Evolutionary conservation across 257 asterid genomes (phyloP).

Genomic region (Solanum chilense): DNA sequence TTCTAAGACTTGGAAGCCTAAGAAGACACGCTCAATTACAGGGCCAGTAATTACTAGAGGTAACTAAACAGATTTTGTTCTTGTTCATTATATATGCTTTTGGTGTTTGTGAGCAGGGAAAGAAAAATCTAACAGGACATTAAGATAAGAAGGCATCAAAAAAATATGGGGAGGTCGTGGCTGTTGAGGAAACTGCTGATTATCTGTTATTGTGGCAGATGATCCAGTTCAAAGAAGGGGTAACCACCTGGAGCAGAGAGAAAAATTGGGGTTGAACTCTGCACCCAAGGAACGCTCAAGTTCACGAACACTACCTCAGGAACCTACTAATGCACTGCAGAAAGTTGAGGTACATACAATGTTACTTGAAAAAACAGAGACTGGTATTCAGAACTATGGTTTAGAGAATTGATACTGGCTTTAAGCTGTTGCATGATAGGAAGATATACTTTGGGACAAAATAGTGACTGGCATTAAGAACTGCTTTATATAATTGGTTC

Average conservation of each 20-base stretch:
- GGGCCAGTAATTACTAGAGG: slow-evolving; percentile 74
- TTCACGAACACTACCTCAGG: background rate
- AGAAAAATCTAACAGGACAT: background rate
- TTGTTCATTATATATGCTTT: background rate
- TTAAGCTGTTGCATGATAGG: background rate
- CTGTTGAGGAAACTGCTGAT: background rate
- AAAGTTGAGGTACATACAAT: slow-evolving; percentile 9
- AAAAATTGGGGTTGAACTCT: slow-evolving; percentile 62
- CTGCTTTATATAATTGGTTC: background rate
- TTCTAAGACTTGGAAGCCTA: slow-evolving; percentile 94
- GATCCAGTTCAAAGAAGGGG: slow-evolving; percentile 60
- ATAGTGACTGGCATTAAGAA: background rate
- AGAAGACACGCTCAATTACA: slow-evolving; percentile 51
- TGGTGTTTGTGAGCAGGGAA: background rate
- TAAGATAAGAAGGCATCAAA: background rate
- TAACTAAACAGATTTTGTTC: slow-evolving; percentile 2
- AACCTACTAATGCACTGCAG: slow-evolving; percentile 9
- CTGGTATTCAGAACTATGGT: background rate
- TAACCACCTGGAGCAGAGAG: slow-evolving; percentile 88
- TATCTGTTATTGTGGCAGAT: slow-evolving; percentile 29
- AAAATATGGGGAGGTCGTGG: background rate
- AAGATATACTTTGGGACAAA: background rate
- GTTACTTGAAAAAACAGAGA: background rate
- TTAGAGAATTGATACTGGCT: background rate
- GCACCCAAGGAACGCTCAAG: slow-evolving; percentile 27